A percentile compares a stretch with the other conserved stretches of the same genome.
phyloP scores from a whole-genome alignment of 495 filamentous ascomycete species.

The Talaromyces adpressus region DNA sequence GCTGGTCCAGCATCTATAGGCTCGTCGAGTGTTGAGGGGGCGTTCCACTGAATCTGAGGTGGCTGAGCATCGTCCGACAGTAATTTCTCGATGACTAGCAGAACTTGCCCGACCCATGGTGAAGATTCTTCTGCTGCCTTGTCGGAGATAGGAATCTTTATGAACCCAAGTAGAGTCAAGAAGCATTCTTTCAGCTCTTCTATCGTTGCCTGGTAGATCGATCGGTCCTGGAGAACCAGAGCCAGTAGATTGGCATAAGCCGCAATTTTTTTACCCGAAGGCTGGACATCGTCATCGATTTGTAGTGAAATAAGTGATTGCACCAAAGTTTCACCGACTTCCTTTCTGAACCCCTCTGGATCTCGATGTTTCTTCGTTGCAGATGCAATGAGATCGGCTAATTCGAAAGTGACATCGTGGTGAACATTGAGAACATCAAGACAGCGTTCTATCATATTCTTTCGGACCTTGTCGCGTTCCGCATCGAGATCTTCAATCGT shows the following conservation, averaged over 20 bases:
- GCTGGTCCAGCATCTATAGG: slow-evolving; percentile 36
- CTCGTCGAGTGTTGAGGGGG: slow-evolving; percentile 52
- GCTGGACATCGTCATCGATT: slow-evolving; percentile 62
- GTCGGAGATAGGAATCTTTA: slow-evolving; percentile 55
- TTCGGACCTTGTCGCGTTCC: slow-evolving; percentile 62
- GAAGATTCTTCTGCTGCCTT: slow-evolving; percentile 65
- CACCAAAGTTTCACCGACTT: slow-evolving; percentile 76
- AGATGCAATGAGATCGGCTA: slow-evolving; percentile 76
- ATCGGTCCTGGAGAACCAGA: slow-evolving; percentile 71
- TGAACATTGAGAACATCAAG: slow-evolving; percentile 86
- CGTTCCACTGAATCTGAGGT: slow-evolving; percentile 62
- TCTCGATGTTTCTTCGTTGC: slow-evolving; percentile 64
- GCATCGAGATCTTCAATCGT: slow-evolving; percentile 81
- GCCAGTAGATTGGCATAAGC: slow-evolving; percentile 91
- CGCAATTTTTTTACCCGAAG: slow-evolving; percentile 74
- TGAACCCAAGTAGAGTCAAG: slow-evolving; percentile 64
- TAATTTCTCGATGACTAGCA: slow-evolving; percentile 85
- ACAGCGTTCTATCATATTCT: slow-evolving; percentile 78
- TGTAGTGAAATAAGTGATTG: slow-evolving; percentile 81
- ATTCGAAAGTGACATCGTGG: slow-evolving; percentile 81
- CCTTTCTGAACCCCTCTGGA: slow-evolving; percentile 55
- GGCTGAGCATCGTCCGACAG: slow-evolving; percentile 83
- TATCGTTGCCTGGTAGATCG: slow-evolving; percentile 73
- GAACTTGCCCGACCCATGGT: slow-evolving; percentile 86
- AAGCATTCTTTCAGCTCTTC: slow-evolving; percentile 76